These are phyloP conservation scores for Eucalyptus sp. DNA, from an alignment of 345 rosid genomes.

Conservation along the genomic window DNA sequence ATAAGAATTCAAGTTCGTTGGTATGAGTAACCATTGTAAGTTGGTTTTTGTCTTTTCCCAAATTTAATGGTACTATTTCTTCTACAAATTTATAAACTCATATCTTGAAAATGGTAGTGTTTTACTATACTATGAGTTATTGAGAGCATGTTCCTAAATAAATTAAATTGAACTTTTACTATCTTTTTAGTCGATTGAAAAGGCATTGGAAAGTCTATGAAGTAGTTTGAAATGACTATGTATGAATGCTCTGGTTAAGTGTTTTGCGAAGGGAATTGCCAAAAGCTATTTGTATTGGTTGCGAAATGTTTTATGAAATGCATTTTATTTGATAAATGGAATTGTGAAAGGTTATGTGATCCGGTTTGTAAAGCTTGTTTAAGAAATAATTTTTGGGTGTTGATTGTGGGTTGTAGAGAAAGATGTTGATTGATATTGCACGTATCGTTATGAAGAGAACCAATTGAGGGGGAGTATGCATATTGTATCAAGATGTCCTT, in stretches of 20 bases:
- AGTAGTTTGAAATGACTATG: neutral
- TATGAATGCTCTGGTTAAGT: neutral
- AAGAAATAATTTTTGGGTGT: too few species aligned
- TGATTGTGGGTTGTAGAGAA: neutral
- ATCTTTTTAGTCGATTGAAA: too few species aligned
- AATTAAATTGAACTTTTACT: neutral
- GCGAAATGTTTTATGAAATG: neutral
- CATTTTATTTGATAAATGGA: too few species aligned
- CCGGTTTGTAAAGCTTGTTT: neutral
- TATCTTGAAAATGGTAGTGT: neutral
- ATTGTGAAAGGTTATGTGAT: too few species aligned
- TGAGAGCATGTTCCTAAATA: too few species aligned
- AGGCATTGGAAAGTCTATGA: neutral
- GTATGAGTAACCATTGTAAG: neutral
- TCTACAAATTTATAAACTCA: neutral
- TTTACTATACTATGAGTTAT: neutral
- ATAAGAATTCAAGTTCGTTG: neutral
- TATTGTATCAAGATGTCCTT: neutral
- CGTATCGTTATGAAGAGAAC: neutral
- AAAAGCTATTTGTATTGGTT: neutral
- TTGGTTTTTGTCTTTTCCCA: neutral
- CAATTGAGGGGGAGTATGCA: neutral
- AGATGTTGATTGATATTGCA: neutral
- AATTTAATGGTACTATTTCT: too few species aligned
- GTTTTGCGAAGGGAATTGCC: neutral